These are phyloP conservation scores for Aureobasidium sp. DNA, from an alignment of 2,329 filamentous ascomycete genomes.

Conservation along the genomic window DNA sequence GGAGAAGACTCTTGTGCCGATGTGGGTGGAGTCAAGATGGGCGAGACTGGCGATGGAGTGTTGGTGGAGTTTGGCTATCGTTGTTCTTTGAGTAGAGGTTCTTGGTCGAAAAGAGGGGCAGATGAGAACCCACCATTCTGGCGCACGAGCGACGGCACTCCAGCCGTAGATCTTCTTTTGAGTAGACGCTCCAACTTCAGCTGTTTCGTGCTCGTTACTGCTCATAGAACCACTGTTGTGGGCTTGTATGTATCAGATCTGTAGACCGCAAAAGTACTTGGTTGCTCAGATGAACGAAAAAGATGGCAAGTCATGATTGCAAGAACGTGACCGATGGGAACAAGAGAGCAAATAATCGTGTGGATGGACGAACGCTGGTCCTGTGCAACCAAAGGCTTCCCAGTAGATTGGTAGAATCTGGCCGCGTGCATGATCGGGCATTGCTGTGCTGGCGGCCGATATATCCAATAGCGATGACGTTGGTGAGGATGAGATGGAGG, in stretches of 20 bases:
- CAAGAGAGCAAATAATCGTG: not conserved
- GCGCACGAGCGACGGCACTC: conserved; percentile 4
- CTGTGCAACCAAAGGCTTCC: conserved; percentile 8
- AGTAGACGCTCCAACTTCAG: not conserved
- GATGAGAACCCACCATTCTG: not conserved
- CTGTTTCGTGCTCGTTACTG: not conserved
- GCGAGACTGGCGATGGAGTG: not conserved
- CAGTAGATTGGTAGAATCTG: conserved; percentile 3
- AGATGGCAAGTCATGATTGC: not conserved
- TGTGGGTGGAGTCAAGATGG: not conserved
- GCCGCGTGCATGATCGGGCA: not conserved
- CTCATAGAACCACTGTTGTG: not conserved
- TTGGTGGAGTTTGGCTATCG: not conserved
- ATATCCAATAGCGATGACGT: conserved; percentile 1
- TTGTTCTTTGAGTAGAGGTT: not conserved
- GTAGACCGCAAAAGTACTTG: not conserved
- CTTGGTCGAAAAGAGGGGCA: conserved; percentile 1
- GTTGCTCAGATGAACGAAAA: not conserved
- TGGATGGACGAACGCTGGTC: not conserved
- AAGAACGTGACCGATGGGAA: not conserved
- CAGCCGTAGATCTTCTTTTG: not conserved
- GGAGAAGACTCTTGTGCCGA: not conserved
- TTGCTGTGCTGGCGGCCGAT: conserved; percentile 6
- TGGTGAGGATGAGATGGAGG: not conserved
- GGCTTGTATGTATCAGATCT: not conserved